Evolutionary conservation across 768 basidiomycete species (phyloP).

Genomic region (Calocybe indica): DNA sequence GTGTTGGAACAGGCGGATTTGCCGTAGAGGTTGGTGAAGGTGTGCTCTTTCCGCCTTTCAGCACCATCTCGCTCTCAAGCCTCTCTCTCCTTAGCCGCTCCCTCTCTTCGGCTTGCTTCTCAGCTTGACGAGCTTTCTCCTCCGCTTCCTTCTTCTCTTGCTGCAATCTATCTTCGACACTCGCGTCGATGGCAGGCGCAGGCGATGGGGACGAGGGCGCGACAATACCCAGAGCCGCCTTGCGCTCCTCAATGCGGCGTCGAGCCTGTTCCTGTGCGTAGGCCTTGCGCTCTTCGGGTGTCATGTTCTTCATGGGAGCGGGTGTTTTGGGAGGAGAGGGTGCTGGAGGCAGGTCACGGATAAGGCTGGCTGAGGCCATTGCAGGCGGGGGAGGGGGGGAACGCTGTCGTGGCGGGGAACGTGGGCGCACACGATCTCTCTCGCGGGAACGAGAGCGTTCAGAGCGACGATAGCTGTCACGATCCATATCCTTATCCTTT

Average conservation of each 20-base stretch:
- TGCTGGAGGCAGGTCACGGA: slow-evolving; percentile 42
- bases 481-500: slow-evolving; percentile 35
- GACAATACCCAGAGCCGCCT: slow-evolving; percentile 75
- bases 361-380: slow-evolving; percentile 31
- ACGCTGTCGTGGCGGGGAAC: slow-evolving; percentile 41
- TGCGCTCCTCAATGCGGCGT: slow-evolving; percentile 77
- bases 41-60: slow-evolving; percentile 41
- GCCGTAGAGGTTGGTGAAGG: slow-evolving; percentile 23
- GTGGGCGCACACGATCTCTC: slow-evolving; percentile 31
- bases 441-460: slow-evolving; percentile 23
- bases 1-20: slow-evolving; percentile 19
- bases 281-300: slow-evolving; percentile 75
- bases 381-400: slow-evolving; percentile 50
- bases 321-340: slow-evolving; percentile 49
- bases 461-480: slow-evolving; percentile 21
- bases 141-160: slow-evolving; percentile 90
- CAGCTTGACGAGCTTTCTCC: slow-evolving; percentile 72
- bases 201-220: slow-evolving; percentile 27
- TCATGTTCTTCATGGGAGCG: slow-evolving; percentile 70
- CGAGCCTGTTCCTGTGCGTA: slow-evolving; percentile 77
- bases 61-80: slow-evolving; percentile 67
- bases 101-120: slow-evolving; percentile 75
- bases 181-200: slow-evolving; percentile 57
- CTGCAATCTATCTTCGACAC: slow-evolving; percentile 79
- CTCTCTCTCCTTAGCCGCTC: slow-evolving; percentile 67